Base-by-base conservation (phyloP, 176 grass and related monocot genomes). In the Musa troglodytarum region DNA sequence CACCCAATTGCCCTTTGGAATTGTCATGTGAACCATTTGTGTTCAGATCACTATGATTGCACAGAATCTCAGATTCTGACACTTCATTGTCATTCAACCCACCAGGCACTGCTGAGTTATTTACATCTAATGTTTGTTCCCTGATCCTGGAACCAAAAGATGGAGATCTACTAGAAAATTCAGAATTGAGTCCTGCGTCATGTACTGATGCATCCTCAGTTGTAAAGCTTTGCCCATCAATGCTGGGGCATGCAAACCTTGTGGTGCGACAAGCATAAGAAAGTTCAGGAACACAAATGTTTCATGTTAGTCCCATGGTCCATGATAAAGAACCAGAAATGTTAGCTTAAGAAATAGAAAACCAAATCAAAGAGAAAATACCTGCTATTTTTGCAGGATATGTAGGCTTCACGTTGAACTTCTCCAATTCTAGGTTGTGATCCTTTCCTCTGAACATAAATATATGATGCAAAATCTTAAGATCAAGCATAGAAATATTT, bases 111-210 rank as follows among this genome's bases (percentile, higher is more conserved):
- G 79, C 43, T 76, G 75, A 72, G 50, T 77, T 82, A 34, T 85
- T 86, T 80, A 74, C 22, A 75, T 98, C 86, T 59, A 75, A 77
- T 87, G 80, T 82, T 75, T 86, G 81, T 26, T 89, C 54, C 22
- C 79, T 84, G 52, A 85, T 29, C 82, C 91, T 95, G 19, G 85
- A 99, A 82, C 82, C 88, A 83, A 89, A 86, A 11, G 96, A 94
- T 77, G 88, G 85, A 80, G 91, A 92, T 83, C 91, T 87, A 87
- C 95, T 99, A 81, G 85, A 74, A 85, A 91, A 71, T 22, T 91
- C 95, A 79, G 77, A 74, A 80, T 96, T 93, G 61, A 82, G 82
- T 81, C 71, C 82, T 67, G 76, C 70, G 72, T 90, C 90, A 75
- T 77, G 69, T 63, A 80, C 80, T 63, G 86, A 99, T 74, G 75